Conservation (phyloP, 176 grass and related monocot genomes). For the Paspalum vaginatum region DNA sequence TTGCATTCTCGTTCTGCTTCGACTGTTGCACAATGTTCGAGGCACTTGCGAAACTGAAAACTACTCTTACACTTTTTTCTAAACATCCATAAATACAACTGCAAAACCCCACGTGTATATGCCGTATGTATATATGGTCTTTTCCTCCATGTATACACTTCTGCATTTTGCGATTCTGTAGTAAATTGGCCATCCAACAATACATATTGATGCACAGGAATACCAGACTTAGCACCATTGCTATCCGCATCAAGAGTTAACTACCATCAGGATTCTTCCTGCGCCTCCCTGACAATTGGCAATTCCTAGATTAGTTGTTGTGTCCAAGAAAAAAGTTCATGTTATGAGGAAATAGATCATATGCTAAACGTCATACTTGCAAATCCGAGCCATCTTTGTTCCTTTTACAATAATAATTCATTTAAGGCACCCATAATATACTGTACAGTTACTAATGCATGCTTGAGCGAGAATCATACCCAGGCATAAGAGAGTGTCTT, state of each 20-base stretch:
- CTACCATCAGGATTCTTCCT: conserved; percentile 44
- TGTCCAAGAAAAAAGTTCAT: conserved; percentile 10
- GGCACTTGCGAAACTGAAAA: neutral
- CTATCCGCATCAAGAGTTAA: conserved; percentile 32
- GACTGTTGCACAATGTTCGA: conserved; percentile 1
- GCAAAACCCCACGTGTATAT: neutral
- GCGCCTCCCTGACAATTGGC: conserved; percentile 58
- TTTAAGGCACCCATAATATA: neutral
- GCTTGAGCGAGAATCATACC: conserved; percentile 19
- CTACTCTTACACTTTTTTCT: conserved; percentile 6
- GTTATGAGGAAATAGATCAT: neutral
- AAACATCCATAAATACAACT: neutral
- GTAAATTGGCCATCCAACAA: conserved; percentile 1
- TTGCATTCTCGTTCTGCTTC: conserved; percentile 25
- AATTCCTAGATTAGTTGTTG: conserved; percentile 31
- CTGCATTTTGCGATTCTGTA: conserved; percentile 5
- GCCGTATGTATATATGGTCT: neutral
- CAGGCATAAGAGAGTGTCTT: conserved; percentile 25
- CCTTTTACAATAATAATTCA: neutral
- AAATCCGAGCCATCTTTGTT: neutral
- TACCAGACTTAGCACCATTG: neutral
- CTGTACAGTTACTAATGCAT: neutral
- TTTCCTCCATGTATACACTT: conserved; percentile 11
- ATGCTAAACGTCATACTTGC: conserved; percentile 5
- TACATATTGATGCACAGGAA: neutral